These are phyloP conservation scores for Cymbomonas tetramitiformis DNA, from an alignment of 139 green algal genomes.

Conservation along the genomic window DNA sequence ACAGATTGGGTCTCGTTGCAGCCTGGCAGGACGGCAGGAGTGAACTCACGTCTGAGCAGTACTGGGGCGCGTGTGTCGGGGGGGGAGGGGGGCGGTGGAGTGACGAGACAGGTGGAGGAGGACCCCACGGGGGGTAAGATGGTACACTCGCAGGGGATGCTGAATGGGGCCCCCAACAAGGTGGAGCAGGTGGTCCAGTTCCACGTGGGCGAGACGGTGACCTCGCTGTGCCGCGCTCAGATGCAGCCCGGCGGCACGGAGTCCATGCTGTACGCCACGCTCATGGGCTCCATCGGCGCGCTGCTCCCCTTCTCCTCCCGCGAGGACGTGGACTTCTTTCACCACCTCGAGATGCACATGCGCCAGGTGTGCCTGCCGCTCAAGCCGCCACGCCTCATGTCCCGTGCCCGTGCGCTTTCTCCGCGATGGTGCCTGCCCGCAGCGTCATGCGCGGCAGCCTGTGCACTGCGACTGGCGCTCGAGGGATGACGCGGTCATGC, in stretches of 20 bases:
- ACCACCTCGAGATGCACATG: constrained; percentile 96
- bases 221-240: constrained; percentile 46
- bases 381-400: background rate
- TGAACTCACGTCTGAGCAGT: too few relatives aligned
- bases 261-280: constrained; percentile 64
- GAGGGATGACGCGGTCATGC: too few relatives aligned
- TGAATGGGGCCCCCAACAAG: constrained; percentile 86
- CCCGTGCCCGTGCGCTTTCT: background rate
- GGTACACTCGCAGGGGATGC: constrained; percentile 40
- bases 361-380: too few relatives aligned
- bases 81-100: too few relatives aligned
- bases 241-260: constrained; percentile 67
- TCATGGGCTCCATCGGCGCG: constrained; percentile 69
- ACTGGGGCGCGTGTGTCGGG: too few relatives aligned
- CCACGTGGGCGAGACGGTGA: constrained; percentile 85
- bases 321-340: constrained; percentile 94
- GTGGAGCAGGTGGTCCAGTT: constrained; percentile 55
- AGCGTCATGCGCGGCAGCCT: too few relatives aligned
- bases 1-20: too few relatives aligned
- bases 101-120: too few relatives aligned
- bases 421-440: background rate
- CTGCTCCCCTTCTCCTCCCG: constrained; percentile 64
- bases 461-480: too few relatives aligned
- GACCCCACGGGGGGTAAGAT: constrained; percentile 81
- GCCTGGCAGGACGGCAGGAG: too few relatives aligned